Evolutionary conservation across 1,284 basidiomycete genomes (phyloP), one percentile per base, ranked within the genome.

Genomic region (Malassezia sp.): DNA sequence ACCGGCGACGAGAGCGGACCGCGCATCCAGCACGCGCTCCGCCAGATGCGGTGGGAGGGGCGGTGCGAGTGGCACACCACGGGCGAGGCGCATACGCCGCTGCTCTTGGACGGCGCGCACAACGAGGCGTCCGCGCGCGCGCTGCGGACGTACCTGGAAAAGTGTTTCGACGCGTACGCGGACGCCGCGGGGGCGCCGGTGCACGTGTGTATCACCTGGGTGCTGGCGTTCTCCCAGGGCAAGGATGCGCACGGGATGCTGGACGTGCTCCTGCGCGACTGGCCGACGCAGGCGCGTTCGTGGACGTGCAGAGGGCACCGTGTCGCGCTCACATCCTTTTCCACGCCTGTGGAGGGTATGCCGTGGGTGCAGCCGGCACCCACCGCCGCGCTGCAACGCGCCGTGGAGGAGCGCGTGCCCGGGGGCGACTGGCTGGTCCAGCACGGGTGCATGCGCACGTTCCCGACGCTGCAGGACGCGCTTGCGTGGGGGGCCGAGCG

Each of bases 81-180:
- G 6, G 17, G 15, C 20, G 24, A 27, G 11, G 10, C 38, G 15
- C 3, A 62, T 74, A 43, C 28, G 42, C 39, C 38, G 28, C 40
- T 57, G 32, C 76, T 97, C 6, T 81, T 83, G 2, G 93, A 99
- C 64, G 93, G 93, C 3, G 91, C 93, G 1, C 93, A 99, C 70
- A 99, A 99, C 64, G 74, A 80, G n/a, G 81, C 84, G 5, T 89
- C 88, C 0, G 78, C 87, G 0, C 56, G 69, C 15, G 79, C 79
- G 0, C 77, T 99, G 7, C 75, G 80, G 1, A 66, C 74, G 5
- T 96, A 89, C 68, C 73, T 96, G 46, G 74, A 78, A 17, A 17
- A 22, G 11, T 65, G 57, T 40, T 26, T 65, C 2, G 28, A 37
- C 2, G 30, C 53, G 4, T 32, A 41, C 9, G 4, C 18, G 11